Evolutionary conservation across 2,329 filamentous ascomycete genomes (phyloP), one percentile per base, ranked within the genome.

Genomic region (Elsinoe arachidis): DNA sequence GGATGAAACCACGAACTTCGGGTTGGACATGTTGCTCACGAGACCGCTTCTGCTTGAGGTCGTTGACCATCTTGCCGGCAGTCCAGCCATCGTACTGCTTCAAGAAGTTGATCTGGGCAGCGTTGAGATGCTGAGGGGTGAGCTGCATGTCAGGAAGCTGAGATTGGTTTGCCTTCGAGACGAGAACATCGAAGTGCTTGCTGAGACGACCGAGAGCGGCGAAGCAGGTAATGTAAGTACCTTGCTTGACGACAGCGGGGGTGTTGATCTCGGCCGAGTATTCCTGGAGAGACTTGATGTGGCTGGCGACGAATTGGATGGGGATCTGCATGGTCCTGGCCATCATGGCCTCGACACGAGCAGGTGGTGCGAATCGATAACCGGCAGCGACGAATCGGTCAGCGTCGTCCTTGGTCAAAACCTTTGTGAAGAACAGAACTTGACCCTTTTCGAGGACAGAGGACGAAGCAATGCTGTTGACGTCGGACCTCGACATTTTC

Each of bases 351-450:
- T 82, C 78, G 26, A 95, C 85, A 60, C 90, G 83, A 57, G 79
- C 78, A 11, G 84, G 72, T 34, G 82, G 78, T 2, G 87, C 87
- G 64, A 95, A 95, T n/a, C 87, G 82, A 69, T 85, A 95, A 1
- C 90, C 90, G 10, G 80, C 75, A 1, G 87, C 82, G 61, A 85
- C 80, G 12, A 95, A 77, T 26, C 79, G 78, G 54, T 81, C 78
- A 0, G 80, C 77, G 35, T 90, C 87, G 0, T 78, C 74, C 34
- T 76, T 75, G 34, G 78, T 75, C 1, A 87, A 76, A 43, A 79
- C 79, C 10, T 84, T 86, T 5, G 90, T 85, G 9, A 95, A 78
- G 64, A 95, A 90, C 68, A 96, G 81, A 46, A 95, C 78, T 56
- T 91, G 88, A 0, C 90, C 90, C 59, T 83, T 84, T 3, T 86